These are phyloP conservation scores for Solanum commersonii DNA, from an alignment of 257 asterid species.

Conservation along the genomic window DNA sequence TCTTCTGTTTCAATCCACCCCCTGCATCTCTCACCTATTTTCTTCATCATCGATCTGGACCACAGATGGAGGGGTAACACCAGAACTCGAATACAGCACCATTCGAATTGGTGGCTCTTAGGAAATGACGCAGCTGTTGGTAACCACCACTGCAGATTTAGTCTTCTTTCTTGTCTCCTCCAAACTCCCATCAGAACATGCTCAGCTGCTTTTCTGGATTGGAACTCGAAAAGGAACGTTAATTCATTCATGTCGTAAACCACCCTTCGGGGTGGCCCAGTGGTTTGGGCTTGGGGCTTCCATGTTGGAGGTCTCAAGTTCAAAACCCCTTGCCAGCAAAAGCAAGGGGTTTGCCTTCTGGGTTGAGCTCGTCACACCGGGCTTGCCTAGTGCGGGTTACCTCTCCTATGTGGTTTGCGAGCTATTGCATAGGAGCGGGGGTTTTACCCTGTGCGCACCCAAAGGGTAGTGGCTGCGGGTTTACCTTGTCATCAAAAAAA, in stretches of 20 bases:
- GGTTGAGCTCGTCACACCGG: too few species aligned
- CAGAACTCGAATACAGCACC: background rate
- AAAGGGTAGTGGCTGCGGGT: too few species aligned
- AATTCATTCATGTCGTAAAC: background rate
- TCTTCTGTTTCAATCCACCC: background rate
- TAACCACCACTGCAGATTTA: background rate
- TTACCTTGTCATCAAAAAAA: too few species aligned
- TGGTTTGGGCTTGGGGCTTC: too few species aligned
- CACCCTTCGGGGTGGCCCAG: too few species aligned
- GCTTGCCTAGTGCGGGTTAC: too few species aligned
- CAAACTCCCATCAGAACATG: background rate
- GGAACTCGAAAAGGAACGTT: background rate
- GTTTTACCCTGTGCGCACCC: too few species aligned
- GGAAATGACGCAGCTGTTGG: background rate
- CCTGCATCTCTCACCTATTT: background rate
- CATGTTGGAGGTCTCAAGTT: too few species aligned
- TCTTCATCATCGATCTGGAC: background rate
- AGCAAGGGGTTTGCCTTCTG: too few species aligned
- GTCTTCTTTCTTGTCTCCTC: background rate
- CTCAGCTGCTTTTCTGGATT: background rate
- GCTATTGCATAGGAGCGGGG: too few species aligned
- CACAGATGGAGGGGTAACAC: background rate
- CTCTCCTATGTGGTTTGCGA: too few species aligned
- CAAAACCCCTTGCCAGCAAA: too few species aligned
- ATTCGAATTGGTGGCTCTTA: background rate